Evolutionary conservation across 805 yeast genomes (phyloP).

Genomic region (Myxozyma monticola): DNA sequence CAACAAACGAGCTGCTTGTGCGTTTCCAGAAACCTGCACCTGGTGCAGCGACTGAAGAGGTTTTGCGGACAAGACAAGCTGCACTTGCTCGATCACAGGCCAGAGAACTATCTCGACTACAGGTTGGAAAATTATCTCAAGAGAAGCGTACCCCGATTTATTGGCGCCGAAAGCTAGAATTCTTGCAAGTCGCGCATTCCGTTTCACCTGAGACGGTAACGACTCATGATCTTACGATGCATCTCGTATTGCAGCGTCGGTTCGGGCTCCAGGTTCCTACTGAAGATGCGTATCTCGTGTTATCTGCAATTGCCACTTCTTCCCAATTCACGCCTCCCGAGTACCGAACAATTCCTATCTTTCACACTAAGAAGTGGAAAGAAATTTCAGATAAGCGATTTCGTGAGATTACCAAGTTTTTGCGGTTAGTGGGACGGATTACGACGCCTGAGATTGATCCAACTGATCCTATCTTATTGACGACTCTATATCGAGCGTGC

Average conservation of each 20-base stretch:
- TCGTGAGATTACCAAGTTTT: conserved; percentile 1
- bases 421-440: conserved; percentile 11
- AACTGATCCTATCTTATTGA: conserved; percentile 1
- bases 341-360: neutral
- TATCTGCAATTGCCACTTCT: conserved; percentile 37
- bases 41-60: too few relatives aligned
- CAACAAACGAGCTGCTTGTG: conserved; percentile 9
- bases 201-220: conserved; percentile 33
- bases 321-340: conserved; percentile 30
- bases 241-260: conserved; percentile 36
- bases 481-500: conserved; percentile 24
- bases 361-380: conserved; percentile 24
- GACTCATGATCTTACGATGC: conserved; percentile 31
- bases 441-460: neutral
- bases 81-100: too few relatives aligned
- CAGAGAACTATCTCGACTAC: too few relatives aligned
- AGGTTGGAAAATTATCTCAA: too few relatives aligned
- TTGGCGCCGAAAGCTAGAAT: conserved; percentile 38
- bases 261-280: conserved; percentile 35
- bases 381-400: conserved; percentile 19
- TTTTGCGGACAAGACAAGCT: too few relatives aligned
- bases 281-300: conserved; percentile 35
- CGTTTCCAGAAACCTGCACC: neutral
- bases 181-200: conserved; percentile 33
- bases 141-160: conserved; percentile 18